A percentile compares a stretch with the other conserved stretches of the same genome.
These are phyloP conservation scores for Coelastrella sp. DNA, from an alignment of 139 green algal genomes.

Conservation along the genomic window DNA sequence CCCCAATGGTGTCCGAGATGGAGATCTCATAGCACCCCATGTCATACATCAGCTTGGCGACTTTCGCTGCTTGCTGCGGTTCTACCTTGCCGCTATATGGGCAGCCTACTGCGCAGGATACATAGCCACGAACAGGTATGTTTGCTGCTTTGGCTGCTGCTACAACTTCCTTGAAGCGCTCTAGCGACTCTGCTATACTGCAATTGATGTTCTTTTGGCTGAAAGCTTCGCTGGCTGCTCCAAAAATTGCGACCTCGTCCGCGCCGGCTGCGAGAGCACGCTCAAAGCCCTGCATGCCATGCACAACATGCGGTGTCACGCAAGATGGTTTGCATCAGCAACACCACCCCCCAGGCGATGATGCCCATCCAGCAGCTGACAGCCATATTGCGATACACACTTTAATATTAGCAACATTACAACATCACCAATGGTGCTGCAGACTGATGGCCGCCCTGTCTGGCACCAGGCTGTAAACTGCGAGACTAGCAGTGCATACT, in stretches of 20 bases:
- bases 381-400: no score
- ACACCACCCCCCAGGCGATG: no score
- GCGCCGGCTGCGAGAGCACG: slow-evolving; percentile 82
- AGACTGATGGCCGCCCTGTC: not conserved
- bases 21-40: slow-evolving; percentile 98
- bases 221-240: slow-evolving; percentile 88
- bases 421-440: no score
- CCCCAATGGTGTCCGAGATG: slow-evolving; percentile 94
- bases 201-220: slow-evolving; percentile 92
- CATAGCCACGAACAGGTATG: slow-evolving; percentile 72
- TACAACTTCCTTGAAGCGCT: slow-evolving; percentile 77
- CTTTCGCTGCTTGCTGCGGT: slow-evolving; percentile 69
- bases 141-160: slow-evolving; percentile 58
- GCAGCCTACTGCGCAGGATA: slow-evolving; percentile 89
- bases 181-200: slow-evolving; percentile 78
- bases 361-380: no score
- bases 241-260: slow-evolving; percentile 93
- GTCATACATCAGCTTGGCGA: slow-evolving; percentile 77
- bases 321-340: not conserved
- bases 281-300: slow-evolving; percentile 79
- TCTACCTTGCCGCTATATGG: slow-evolving; percentile 78
- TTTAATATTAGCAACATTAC: no score
- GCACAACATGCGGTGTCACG: not conserved
- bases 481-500: not conserved
- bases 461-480: not conserved